Percentiles rank a stretch among this genome's conserved stretches.
phyloP scores from a whole-genome alignment of 2,329 filamentous ascomycete species.

The Aspergillus alliaceus region DNA sequence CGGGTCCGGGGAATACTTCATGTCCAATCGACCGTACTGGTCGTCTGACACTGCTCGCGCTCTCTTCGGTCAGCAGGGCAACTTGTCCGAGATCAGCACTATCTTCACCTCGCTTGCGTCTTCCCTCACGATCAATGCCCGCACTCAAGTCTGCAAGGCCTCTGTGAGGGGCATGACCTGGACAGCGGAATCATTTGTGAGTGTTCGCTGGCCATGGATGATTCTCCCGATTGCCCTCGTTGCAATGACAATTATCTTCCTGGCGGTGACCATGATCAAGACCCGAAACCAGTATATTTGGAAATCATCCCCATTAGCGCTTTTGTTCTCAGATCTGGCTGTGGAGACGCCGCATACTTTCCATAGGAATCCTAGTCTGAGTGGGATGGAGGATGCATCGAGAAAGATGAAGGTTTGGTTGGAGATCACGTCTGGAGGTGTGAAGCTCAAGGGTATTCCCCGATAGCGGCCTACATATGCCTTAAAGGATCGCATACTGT shows the following conservation, averaged over 20 bases:
- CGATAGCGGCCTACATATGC: background rate
- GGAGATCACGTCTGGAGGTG: slow-evolving; percentile 19
- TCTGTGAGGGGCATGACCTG: slow-evolving; percentile 17
- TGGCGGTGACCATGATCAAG: slow-evolving; percentile 45
- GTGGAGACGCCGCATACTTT: slow-evolving; percentile 15
- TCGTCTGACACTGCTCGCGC: slow-evolving; percentile 20
- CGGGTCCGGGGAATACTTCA: slow-evolving; percentile 16
- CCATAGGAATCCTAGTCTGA: slow-evolving; percentile 17
- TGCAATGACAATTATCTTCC: slow-evolving; percentile 49
- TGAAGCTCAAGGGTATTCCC: slow-evolving; percentile 14
- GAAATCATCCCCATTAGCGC: slow-evolving; percentile 25
- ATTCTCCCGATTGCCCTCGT: slow-evolving; percentile 18
- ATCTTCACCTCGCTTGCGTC: slow-evolving; percentile 20
- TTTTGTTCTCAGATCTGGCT: slow-evolving; percentile 22
- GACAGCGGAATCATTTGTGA: slow-evolving; percentile 20
- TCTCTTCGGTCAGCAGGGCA: slow-evolving; percentile 20
- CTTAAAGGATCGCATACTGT: too few species aligned
- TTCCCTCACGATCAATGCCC: slow-evolving; percentile 19
- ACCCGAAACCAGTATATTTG: slow-evolving; percentile 27
- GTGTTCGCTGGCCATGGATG: slow-evolving; percentile 26
- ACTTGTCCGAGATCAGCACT: slow-evolving; percentile 17
- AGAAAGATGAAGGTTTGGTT: slow-evolving; percentile 23
- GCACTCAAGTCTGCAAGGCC: slow-evolving; percentile 18
- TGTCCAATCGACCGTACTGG: slow-evolving; percentile 22
- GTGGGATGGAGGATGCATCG: slow-evolving; percentile 22